Conservation (phyloP, 1,284 basidiomycete genomes). For the Pseudomicrostroma phylloplanum region DNA sequence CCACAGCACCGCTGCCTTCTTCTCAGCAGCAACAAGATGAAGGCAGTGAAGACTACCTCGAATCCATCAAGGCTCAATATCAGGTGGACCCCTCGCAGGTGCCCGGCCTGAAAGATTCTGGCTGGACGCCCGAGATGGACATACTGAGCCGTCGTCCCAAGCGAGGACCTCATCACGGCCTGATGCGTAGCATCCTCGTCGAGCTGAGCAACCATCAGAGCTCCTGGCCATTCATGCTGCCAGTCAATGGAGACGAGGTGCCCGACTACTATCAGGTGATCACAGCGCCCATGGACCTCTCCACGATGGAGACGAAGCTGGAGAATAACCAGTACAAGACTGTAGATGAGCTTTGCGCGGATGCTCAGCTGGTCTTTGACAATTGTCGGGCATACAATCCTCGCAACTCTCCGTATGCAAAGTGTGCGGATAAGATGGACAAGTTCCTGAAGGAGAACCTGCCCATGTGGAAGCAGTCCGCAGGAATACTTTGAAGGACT, state of each 20-base stretch:
- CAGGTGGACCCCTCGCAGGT: slow-evolving; percentile 39
- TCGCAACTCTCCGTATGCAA: slow-evolving; percentile 74
- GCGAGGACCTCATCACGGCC: slow-evolving; percentile 58
- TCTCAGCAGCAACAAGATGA: slow-evolving; percentile 13
- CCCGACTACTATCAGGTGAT: slow-evolving; percentile 86
- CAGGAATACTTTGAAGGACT: slow-evolving; percentile 6
- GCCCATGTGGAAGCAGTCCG: slow-evolving; percentile 14
- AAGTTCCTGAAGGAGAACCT: slow-evolving; percentile 48
- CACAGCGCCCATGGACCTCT: slow-evolving; percentile 87
- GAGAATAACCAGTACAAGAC: slow-evolving; percentile 68
- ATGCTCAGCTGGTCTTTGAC: slow-evolving; percentile 70
- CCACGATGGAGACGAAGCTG: slow-evolving; percentile 87
- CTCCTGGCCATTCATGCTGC: slow-evolving; percentile 79
- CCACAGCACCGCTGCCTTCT: background rate
- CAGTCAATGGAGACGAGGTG: slow-evolving; percentile 78
- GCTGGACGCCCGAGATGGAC: slow-evolving; percentile 84
- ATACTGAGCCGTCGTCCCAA: slow-evolving; percentile 62
- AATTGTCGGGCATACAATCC: slow-evolving; percentile 90
- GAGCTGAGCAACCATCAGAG: slow-evolving; percentile 74
- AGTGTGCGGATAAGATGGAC: slow-evolving; percentile 78
- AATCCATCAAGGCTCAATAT: slow-evolving; percentile 17
- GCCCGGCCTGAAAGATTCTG: slow-evolving; percentile 61
- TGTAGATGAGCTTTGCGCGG: slow-evolving; percentile 70
- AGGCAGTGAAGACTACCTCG: slow-evolving; percentile 17
- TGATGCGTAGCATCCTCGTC: slow-evolving; percentile 76